These are phyloP conservation scores for Arthrobotrys pseudoclavata DNA, from an alignment of 2,329 filamentous ascomycete species.

Conservation along the genomic window DNA sequence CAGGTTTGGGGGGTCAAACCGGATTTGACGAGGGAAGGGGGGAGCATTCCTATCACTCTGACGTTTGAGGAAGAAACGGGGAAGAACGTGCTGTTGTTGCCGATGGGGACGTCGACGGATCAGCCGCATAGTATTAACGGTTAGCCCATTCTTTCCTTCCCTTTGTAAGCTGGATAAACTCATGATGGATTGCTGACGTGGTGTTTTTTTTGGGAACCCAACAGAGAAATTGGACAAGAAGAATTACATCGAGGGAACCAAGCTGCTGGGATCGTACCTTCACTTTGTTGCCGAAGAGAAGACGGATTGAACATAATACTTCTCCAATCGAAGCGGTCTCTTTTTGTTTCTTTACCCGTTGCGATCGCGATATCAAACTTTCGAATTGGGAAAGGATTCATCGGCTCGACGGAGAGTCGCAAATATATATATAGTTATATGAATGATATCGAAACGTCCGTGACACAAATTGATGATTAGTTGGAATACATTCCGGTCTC, in stretches of 20 bases:
- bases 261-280: constrained; percentile 92
- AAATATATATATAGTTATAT: too few species aligned
- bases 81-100: constrained; percentile 95
- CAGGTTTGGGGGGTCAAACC: constrained; percentile 93
- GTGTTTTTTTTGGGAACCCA: constrained; percentile 9
- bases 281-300: constrained; percentile 96
- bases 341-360: too few species aligned
- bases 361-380: too few species aligned
- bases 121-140: constrained; percentile 98
- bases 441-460: too few species aligned
- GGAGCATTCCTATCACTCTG: constrained; percentile 94
- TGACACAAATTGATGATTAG: too few species aligned
- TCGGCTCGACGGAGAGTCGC: too few species aligned
- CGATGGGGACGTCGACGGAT: constrained; percentile 97
- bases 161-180: neutral
- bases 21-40: constrained; percentile 95
- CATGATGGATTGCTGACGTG: neutral
- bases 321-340: too few species aligned
- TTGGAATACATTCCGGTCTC: too few species aligned
- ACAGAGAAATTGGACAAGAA: constrained; percentile 78
- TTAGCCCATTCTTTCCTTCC: constrained; percentile 70
- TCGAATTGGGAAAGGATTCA: too few species aligned
- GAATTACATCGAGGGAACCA: constrained; percentile 98
- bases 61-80: constrained; percentile 98
- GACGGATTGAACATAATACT: constrained; percentile 65